phyloP scores from a whole-genome alignment of 1,284 basidiomycete genomes.

The Wallemia hederae region DNA sequence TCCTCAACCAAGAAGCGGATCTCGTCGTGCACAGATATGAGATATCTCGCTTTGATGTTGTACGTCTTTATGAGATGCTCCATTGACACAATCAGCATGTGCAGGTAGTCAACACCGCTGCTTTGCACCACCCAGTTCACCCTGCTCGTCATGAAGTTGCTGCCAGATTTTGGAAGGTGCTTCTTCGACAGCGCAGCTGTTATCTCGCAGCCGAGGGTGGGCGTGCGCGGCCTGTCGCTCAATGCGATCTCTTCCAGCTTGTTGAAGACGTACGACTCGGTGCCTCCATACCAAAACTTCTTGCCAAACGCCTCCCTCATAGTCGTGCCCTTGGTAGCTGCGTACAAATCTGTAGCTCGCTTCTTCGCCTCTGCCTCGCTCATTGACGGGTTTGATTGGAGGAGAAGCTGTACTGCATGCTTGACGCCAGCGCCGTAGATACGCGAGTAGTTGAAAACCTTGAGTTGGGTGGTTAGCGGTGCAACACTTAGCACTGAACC shows the following conservation, averaged over 20 bases:
- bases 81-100: conserved; percentile 86
- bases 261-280: conserved; percentile 96
- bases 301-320: conserved; percentile 27
- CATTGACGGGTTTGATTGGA: conserved; percentile 62
- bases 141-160: conserved; percentile 77
- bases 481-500: not conserved
- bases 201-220: conserved; percentile 76
- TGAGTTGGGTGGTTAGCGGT: not conserved
- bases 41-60: conserved; percentile 65
- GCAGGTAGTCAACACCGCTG: conserved; percentile 91
- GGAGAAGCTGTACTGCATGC: conserved; percentile 63
- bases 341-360: conserved; percentile 61
- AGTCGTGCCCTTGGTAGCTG: conserved; percentile 76
- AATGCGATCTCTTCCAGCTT: conserved; percentile 86
- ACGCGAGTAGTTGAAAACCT: conserved; percentile 90
- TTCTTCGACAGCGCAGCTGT: conserved; percentile 72
- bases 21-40: conserved; percentile 94
- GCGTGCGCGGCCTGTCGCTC: conserved; percentile 61
- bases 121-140: conserved; percentile 99
- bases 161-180: conserved; percentile 41
- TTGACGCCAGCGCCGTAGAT: conserved; percentile 95
- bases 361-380: conserved; percentile 45
- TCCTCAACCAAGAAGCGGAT: conserved; percentile 75
- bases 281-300: conserved; percentile 90
- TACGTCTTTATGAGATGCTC: conserved; percentile 57